Evolutionary conservation across 306 rosid species (phyloP).

Genomic region (Canavalia ensiformis): DNA sequence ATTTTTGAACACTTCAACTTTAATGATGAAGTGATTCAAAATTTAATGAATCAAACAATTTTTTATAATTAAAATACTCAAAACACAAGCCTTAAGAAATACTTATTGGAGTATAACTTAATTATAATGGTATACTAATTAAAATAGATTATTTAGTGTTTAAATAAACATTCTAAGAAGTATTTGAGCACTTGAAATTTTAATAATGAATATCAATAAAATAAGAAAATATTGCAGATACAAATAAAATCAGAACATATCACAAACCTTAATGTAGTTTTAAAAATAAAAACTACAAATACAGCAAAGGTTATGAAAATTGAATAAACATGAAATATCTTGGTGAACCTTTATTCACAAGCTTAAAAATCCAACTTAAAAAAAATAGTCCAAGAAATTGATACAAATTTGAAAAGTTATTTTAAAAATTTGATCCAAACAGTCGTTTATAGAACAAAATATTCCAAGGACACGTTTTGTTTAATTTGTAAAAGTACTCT

Average conservation of each 20-base stretch:
- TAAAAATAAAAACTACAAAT: neutral
- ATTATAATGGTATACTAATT: neutral
- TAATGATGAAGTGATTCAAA: neutral
- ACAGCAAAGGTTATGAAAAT: neutral
- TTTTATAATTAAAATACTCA: neutral
- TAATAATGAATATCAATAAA: neutral
- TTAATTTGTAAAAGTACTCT: neutral
- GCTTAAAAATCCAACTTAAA: neutral
- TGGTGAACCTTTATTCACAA: neutral
- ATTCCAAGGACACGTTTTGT: slow-evolving; percentile 13
- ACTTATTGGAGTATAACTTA: neutral
- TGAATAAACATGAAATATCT: neutral
- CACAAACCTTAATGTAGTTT: neutral
- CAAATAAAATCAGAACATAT: neutral
- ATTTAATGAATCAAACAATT: neutral
- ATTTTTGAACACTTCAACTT: neutral
- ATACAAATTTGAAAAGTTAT: neutral
- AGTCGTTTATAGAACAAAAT: slow-evolving; percentile 16
- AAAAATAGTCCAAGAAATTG: neutral
- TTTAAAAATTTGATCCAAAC: neutral
- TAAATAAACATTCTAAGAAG: neutral
- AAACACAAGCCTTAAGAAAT: neutral
- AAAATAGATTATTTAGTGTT: neutral
- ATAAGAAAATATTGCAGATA: neutral
- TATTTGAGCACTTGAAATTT: neutral